phyloP scores from a whole-genome alignment of 2,329 filamentous ascomycete species.

The Fusarium decemcellulare region DNA sequence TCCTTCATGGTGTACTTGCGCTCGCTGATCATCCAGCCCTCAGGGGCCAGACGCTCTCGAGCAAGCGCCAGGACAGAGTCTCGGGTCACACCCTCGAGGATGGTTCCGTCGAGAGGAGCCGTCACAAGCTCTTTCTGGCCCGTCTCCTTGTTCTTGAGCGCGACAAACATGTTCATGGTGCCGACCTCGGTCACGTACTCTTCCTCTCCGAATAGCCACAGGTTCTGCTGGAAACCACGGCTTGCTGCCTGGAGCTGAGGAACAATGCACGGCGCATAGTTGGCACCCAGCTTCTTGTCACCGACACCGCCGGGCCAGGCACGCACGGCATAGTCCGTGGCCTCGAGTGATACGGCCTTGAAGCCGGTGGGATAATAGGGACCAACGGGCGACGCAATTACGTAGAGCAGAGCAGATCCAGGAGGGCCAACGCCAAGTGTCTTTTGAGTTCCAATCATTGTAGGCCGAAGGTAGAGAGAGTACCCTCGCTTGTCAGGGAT shows the following conservation, averaged over 20 bases:
- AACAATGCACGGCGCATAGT: slow-evolving; percentile 99
- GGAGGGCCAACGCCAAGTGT: slow-evolving; percentile 95
- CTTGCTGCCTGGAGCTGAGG: slow-evolving; percentile 93
- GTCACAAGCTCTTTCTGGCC: slow-evolving; percentile 94
- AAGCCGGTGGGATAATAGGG: slow-evolving; percentile 99
- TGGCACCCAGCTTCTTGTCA: slow-evolving; percentile 98
- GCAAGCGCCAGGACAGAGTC: slow-evolving; percentile 93
- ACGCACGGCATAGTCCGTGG: slow-evolving; percentile 95
- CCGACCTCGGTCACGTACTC: slow-evolving; percentile 97
- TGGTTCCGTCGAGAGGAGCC: slow-evolving; percentile 96
- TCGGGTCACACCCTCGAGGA: slow-evolving; percentile 93
- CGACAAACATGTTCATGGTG: slow-evolving; percentile 98
- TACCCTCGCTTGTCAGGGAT: slow-evolving; percentile 91
- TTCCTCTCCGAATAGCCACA: slow-evolving; percentile 97
- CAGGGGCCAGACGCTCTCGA: slow-evolving; percentile 82
- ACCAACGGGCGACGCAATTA: slow-evolving; percentile 96
- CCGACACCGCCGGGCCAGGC: slow-evolving; percentile 98
- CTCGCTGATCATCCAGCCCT: slow-evolving; percentile 92
- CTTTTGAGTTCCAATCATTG: slow-evolving; percentile 96
- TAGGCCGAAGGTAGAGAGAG: slow-evolving; percentile 94
- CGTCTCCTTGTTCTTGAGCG: slow-evolving; percentile 86
- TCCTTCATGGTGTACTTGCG: slow-evolving; percentile 94
- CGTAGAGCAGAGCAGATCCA: slow-evolving; percentile 90
- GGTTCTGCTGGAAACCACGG: slow-evolving; percentile 96
- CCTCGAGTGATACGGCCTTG: slow-evolving; percentile 96